Percentiles rank a stretch among this genome's conserved stretches.
These are phyloP conservation scores for Penicillium sp. DNA, from an alignment of 2,329 filamentous ascomycete genomes.

Conservation along the genomic window DNA sequence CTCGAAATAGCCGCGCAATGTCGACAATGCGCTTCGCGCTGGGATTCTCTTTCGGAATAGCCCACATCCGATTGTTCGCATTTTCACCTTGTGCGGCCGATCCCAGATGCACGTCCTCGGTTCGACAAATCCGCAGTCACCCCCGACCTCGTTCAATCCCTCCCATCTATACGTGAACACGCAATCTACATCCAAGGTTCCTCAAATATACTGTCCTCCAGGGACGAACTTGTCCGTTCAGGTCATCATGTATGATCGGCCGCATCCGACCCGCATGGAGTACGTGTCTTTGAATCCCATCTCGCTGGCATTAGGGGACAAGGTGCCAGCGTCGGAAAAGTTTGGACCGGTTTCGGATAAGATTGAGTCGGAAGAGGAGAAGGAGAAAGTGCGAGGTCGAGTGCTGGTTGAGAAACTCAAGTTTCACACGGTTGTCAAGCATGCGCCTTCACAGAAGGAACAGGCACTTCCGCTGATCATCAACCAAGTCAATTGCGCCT, in stretches of 20 bases:
- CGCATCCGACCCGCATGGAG: conserved; percentile 87
- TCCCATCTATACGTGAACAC: conserved; percentile 71
- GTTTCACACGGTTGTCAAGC: conserved; percentile 81
- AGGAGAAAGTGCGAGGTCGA: conserved; percentile 67
- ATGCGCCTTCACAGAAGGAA: conserved; percentile 80
- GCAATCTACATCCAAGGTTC: conserved; percentile 60
- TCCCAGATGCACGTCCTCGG: conserved; percentile 85
- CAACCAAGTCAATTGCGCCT: conserved; percentile 95
- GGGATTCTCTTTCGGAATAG: conserved; percentile 84
- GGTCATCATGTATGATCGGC: conserved; percentile 86
- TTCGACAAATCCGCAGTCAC: conserved; percentile 69
- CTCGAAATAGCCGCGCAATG: conserved; percentile 69
- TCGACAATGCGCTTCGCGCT: conserved; percentile 84
- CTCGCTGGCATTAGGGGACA: conserved; percentile 80
- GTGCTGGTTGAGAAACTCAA: conserved; percentile 84
- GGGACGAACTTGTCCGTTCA: conserved; percentile 76
- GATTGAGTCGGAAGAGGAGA: conserved; percentile 75
- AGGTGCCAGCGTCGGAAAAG: conserved; percentile 53
- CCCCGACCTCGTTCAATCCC: conserved; percentile 63
- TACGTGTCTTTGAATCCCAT: conserved; percentile 93
- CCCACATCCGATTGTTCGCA: conserved; percentile 76
- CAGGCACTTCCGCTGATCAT: conserved; percentile 79
- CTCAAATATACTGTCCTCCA: conserved; percentile 71
- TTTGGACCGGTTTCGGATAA: conserved; percentile 54
- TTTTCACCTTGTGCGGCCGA: conserved; percentile 84